Evolutionary conservation across 192 early-diverging fungal genomes (phyloP).

Genomic region (Rhizophlyctis rosea): DNA sequence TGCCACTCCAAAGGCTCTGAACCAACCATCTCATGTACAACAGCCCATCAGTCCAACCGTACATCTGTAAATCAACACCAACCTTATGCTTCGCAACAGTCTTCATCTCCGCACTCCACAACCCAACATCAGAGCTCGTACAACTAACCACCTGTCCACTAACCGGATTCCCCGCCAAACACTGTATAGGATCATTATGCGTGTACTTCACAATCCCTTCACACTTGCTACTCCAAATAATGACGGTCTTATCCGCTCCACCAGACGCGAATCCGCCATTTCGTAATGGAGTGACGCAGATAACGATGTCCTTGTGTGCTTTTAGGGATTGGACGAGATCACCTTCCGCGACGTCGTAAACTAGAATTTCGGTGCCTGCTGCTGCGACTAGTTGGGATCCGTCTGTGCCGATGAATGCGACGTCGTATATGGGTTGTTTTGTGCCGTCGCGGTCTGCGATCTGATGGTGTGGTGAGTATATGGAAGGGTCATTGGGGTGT

Average conservation of each 20-base stretch:
- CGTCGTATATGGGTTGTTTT: slow-evolving; percentile 49
- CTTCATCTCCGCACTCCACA: slow-evolving; percentile 57
- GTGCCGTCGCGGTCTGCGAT: slow-evolving; percentile 43
- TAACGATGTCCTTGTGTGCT: slow-evolving; percentile 54
- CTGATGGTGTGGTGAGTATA: slow-evolving; percentile 9
- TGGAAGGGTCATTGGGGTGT: neutral
- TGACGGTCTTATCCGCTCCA: slow-evolving; percentile 59
- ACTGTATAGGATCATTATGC: slow-evolving; percentile 54
- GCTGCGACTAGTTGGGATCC: slow-evolving; percentile 47
- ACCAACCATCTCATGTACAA: no score
- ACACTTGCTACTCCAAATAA: slow-evolving; percentile 53
- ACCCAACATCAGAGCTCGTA: slow-evolving; percentile 53
- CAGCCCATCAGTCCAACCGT: no score
- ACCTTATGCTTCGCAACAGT: slow-evolving; percentile 56
- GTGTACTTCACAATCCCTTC: slow-evolving; percentile 58
- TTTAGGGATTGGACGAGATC: slow-evolving; percentile 50
- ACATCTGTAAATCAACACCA: no score
- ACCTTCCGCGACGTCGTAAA: slow-evolving; percentile 52
- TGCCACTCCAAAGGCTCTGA: slow-evolving; percentile 7
- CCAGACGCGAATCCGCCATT: slow-evolving; percentile 55
- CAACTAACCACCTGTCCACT: slow-evolving; percentile 49
- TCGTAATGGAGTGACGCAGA: slow-evolving; percentile 21
- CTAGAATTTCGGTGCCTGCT: slow-evolving; percentile 49
- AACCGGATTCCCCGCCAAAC: slow-evolving; percentile 44
- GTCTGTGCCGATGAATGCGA: slow-evolving; percentile 49